Evolutionary conservation across 164 flowering plant genomes (phyloP).

Genomic region (Houttuynia cordata): DNA sequence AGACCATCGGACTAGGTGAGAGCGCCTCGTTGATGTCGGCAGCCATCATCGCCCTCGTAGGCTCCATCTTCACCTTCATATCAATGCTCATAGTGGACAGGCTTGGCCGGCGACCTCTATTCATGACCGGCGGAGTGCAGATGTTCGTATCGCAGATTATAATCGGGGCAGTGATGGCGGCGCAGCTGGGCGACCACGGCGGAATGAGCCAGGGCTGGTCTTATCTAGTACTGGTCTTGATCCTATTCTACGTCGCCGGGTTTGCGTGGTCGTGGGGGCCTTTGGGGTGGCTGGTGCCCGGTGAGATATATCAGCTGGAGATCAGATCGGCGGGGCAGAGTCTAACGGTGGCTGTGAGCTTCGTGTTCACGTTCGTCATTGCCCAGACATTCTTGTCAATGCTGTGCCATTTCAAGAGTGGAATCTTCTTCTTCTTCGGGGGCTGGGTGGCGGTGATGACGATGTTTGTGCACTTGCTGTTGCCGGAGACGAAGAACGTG

Average conservation of each 20-base stretch:
- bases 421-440: conserved; percentile 25
- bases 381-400: conserved; percentile 20
- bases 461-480: conserved; percentile 12
- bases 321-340: conserved; percentile 21
- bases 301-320: conserved; percentile 23
- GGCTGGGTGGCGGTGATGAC: conserved; percentile 26
- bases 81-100: conserved; percentile 17
- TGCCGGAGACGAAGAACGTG: conserved; percentile 22
- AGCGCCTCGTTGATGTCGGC: conserved; percentile 20
- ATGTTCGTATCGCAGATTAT: conserved; percentile 18
- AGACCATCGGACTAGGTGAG: conserved; percentile 20
- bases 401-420: conserved; percentile 23
- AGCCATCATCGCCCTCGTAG: conserved; percentile 10
- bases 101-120: conserved; percentile 11
- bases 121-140: conserved; percentile 15
- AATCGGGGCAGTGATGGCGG: conserved; percentile 15
- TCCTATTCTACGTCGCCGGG: conserved; percentile 16
- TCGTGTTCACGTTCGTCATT: conserved; percentile 15
- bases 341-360: conserved; percentile 13
- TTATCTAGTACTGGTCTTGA: conserved; percentile 11
- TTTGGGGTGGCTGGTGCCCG: conserved; percentile 20
- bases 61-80: conserved; percentile 9
- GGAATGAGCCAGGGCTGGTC: conserved; percentile 11
- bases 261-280: conserved; percentile 24
- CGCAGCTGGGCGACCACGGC: conserved; percentile 15